Percentiles rank a stretch among this genome's conserved stretches.
These are phyloP conservation scores for Penicillium coffeae DNA, from an alignment of 495 filamentous ascomycete genomes.

Conservation along the genomic window DNA sequence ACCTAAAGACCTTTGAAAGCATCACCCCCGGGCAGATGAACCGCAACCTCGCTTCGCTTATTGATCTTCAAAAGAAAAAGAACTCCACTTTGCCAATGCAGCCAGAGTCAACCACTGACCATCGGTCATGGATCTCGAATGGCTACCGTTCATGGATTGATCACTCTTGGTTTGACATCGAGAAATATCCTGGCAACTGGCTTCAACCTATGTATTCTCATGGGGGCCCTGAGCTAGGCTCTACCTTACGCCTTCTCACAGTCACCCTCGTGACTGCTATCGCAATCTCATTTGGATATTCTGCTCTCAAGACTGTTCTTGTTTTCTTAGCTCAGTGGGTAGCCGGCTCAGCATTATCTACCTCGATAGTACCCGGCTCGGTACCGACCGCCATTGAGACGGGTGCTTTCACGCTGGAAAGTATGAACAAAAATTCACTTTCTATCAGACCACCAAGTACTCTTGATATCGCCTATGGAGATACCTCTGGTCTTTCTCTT, in stretches of 20 bases:
- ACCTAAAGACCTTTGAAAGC: constrained; percentile 66
- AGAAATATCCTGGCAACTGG: constrained; percentile 30
- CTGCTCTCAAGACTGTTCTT: constrained; percentile 21
- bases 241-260: constrained; percentile 37
- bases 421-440: constrained; percentile 23
- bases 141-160: neutral
- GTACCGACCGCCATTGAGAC: constrained; percentile 12
- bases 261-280: constrained; percentile 38
- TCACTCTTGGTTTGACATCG: constrained; percentile 17
- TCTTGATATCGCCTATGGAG: constrained; percentile 10
- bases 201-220: constrained; percentile 24
- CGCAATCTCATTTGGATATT: constrained; percentile 34
- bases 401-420: constrained; percentile 15
- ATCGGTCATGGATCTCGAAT: neutral
- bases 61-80: constrained; percentile 42
- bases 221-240: constrained; percentile 34
- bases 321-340: constrained; percentile 25
- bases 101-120: neutral
- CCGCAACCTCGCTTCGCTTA: constrained; percentile 66
- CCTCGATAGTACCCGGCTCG: constrained; percentile 12
- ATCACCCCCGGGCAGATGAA: constrained; percentile 73
- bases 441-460: constrained; percentile 20
- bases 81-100: neutral
- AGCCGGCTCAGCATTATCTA: constrained; percentile 23
- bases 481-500: constrained; percentile 9